Percentiles rank a stretch among this genome's conserved stretches.
Evolutionary conservation across 2,329 filamentous ascomycete species (phyloP).

Genomic region (Helotiales sp.): DNA sequence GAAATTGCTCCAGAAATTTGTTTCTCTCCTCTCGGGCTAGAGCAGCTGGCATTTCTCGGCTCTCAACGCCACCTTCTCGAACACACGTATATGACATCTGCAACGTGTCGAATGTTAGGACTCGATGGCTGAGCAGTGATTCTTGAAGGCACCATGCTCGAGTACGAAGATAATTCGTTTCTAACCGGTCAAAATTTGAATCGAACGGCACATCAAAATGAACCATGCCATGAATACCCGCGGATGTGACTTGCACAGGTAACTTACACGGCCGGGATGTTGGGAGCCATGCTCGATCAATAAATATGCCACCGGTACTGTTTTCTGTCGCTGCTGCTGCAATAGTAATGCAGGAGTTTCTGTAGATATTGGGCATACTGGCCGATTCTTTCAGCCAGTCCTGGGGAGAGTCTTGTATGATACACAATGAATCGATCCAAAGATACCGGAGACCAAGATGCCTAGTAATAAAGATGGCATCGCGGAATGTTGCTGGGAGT

Average conservation of each 20-base stretch:
- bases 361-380: conserved; percentile 15
- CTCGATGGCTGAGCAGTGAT: conserved; percentile 15
- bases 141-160: conserved; percentile 24
- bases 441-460: conserved; percentile 32
- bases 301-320: neutral
- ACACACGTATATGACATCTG: conserved; percentile 18
- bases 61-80: neutral
- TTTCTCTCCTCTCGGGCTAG: conserved; percentile 1
- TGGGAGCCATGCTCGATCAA: neutral
- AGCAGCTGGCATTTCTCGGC: neutral
- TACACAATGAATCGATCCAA: conserved; percentile 41
- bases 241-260: neutral
- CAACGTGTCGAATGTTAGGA: conserved; percentile 10
- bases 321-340: conserved; percentile 8
- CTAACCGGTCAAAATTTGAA: neutral
- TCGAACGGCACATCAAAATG: conserved; percentile 11
- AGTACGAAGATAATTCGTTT: conserved; percentile 7
- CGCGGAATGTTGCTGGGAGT: conserved; percentile 17
- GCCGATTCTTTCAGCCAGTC: conserved; percentile 25
- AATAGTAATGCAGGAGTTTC: conserved; percentile 8
- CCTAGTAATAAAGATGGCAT: conserved; percentile 24
- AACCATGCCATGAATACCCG: neutral
- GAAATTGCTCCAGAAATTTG: neutral
- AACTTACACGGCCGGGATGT: neutral
- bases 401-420: conserved; percentile 32